A percentile compares a stretch with the other conserved stretches of the same genome.
Conservation (phyloP, 1,139 yeast genomes). For the Candida frijolesensis region DNA sequence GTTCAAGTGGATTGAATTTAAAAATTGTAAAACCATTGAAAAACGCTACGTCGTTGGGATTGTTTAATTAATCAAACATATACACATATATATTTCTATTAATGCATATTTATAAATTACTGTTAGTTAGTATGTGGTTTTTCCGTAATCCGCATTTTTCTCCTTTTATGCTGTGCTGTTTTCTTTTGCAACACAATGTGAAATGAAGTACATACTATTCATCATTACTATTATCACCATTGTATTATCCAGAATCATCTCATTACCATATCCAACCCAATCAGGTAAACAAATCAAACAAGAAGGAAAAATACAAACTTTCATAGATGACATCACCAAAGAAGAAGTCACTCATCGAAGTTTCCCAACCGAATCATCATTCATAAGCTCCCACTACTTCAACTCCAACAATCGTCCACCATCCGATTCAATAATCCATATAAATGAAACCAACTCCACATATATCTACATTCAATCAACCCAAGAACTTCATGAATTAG, state of each 20-base stretch:
- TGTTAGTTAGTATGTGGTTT: not conserved
- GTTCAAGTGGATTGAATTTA: slow-evolving; percentile 47
- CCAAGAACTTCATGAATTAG: not conserved
- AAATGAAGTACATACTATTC: not conserved
- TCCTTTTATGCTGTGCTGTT: not conserved
- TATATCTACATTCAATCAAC: slow-evolving; percentile 1
- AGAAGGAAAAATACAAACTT: not conserved
- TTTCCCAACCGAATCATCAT: not conserved
- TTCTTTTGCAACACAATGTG: not conserved
- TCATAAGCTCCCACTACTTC: not conserved
- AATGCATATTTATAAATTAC: not conserved
- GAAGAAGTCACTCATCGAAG: not conserved
- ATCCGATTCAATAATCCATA: slow-evolving; percentile 7
- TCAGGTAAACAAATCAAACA: not conserved
- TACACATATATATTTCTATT: not conserved
- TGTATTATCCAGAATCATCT: not conserved
- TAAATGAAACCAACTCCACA: slow-evolving; percentile 9
- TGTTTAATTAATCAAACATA: slow-evolving; percentile 3
- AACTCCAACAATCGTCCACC: not conserved
- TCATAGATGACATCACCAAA: not conserved
- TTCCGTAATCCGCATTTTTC: not conserved
- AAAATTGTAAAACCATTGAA: slow-evolving; percentile 69
- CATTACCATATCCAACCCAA: not conserved
- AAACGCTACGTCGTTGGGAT: slow-evolving; percentile 41
- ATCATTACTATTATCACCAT: not conserved